Percentiles rank a stretch among this genome's conserved stretches.
Evolutionary conservation across 176 grass and related monocot species (phyloP).

Genomic region (Poa annua): DNA sequence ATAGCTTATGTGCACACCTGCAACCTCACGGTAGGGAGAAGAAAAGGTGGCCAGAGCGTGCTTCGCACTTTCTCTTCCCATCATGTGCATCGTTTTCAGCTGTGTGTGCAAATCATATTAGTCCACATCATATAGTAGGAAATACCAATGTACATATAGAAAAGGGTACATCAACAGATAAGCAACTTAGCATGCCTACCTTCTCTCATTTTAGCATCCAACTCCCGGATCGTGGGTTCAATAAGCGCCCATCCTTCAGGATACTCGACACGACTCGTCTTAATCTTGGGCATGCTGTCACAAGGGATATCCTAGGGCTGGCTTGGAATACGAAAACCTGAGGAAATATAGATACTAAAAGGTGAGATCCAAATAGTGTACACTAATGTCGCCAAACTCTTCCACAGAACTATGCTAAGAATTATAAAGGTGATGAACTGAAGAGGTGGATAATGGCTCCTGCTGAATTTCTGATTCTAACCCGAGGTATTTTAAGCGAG

Average conservation of each 20-base stretch:
- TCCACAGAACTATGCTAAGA: background rate
- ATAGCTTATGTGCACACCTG: too few relatives aligned
- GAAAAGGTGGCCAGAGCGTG: slow-evolving; percentile 82
- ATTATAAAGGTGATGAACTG: too few relatives aligned
- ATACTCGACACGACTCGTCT: slow-evolving; percentile 45
- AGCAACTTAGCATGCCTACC: slow-evolving; percentile 34
- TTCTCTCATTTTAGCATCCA: slow-evolving; percentile 96
- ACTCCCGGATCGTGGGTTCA: slow-evolving; percentile 77
- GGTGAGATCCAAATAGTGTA: background rate
- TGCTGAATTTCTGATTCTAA: background rate
- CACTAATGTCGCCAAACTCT: too few relatives aligned
- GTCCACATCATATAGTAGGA: background rate
- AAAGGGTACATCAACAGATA: slow-evolving; percentile 3
- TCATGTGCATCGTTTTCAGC: slow-evolving; percentile 97
- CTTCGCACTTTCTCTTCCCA: slow-evolving; percentile 88
- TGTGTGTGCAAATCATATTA: slow-evolving; percentile 30
- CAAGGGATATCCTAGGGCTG: background rate
- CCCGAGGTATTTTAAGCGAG: background rate
- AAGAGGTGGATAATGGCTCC: background rate
- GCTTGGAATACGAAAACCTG: background rate
- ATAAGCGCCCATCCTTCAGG: slow-evolving; percentile 95
- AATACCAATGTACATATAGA: background rate
- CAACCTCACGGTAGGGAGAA: too few relatives aligned
- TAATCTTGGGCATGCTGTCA: slow-evolving; percentile 26
- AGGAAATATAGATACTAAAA: background rate